Conservation (phyloP, 2,329 filamentous ascomycete genomes). For the Alternaria gansuensis region DNA sequence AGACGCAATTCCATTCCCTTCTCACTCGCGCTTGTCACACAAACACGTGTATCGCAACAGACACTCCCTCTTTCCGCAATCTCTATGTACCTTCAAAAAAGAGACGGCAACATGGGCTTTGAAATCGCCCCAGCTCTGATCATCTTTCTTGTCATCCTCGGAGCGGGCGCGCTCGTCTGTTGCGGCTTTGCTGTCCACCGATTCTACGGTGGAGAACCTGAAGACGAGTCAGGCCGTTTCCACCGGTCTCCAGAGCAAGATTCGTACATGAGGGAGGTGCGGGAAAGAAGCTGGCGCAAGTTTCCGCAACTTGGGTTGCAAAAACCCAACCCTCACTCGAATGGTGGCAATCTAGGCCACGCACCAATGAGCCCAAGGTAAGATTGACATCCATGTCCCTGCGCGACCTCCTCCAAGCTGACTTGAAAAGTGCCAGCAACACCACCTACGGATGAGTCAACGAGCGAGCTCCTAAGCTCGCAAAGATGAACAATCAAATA, state of each 20-base stretch:
- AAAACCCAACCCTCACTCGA: constrained; percentile 7
- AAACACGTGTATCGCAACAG: background rate
- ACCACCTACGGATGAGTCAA: constrained; percentile 26
- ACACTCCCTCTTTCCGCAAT: constrained; percentile 2
- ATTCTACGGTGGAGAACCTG: constrained; percentile 24
- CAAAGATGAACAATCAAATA: background rate
- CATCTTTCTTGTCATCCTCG: constrained; percentile 45
- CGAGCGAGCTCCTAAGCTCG: background rate
- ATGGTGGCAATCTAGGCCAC: constrained; percentile 16
- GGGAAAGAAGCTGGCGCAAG: constrained; percentile 37
- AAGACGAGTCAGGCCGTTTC: constrained; percentile 14
- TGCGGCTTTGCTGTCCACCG: constrained; percentile 36
- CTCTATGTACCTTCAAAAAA: constrained; percentile 30
- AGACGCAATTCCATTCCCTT: background rate
- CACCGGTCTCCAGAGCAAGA: constrained; percentile 38
- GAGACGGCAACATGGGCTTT: constrained; percentile 41
- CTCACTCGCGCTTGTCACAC: background rate
- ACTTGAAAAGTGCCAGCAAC: constrained; percentile 23
- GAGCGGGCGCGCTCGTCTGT: constrained; percentile 32
- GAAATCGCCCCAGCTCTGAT: constrained; percentile 37
- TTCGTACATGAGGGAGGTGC: constrained; percentile 48
- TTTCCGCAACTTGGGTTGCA: constrained; percentile 18
- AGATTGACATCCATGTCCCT: background rate
- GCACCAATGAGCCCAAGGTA: constrained; percentile 29
- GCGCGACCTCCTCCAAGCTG: background rate